Evolutionary conservation across 352 stramenopile genomes (phyloP), one percentile per base, ranked within the genome.

Genomic region (Pythium scleroteichum): DNA sequence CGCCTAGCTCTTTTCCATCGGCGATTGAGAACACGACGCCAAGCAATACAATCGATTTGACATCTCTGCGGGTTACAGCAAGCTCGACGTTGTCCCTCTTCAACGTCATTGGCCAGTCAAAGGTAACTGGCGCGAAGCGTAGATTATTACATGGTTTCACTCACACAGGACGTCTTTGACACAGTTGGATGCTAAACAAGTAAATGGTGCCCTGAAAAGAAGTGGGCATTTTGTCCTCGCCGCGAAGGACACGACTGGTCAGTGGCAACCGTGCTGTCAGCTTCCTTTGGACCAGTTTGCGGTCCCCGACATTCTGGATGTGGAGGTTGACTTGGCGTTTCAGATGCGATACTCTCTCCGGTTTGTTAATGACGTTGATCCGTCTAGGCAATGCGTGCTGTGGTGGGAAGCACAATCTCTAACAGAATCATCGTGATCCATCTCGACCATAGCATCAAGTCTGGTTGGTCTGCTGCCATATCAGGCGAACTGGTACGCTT

Each of bases 401-500:
- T 83, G 22, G 20, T 88, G 3, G 76, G 76, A 24, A 85, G 78
- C 42, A 75, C 61, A 9, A 67, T 86, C 24, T 68, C 72, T 3
- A 62, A 72, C 32, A 57, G 50, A n/a, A 50, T 88, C 27, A 16
- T 75, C 13, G 62, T 73, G 20, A 54, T 58, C 4, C 78, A 85
- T 48, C 66, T 85, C 51, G 50, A 69, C 29, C 42, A 64, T 24
- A 54, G 66, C 23, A 63, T 63, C 4, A 48, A 72, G 4, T 22
- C 29, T 8, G 51, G 62, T n/a, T 88, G 76, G 76, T 69, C 62
- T 4, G 50, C 55, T 4, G 60, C 54, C 6, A 29, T 83, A 2
- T 75, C 72, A 3, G 70, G 71, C 9, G 74, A 85, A 69, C 22
- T 88, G 58, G 78, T 88, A 51, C n/a, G n/a, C n/a, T n/a, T n/a